Evolutionary conservation across 257 asterid genomes (phyloP).

Genomic region (Leonotis leonurus): DNA sequence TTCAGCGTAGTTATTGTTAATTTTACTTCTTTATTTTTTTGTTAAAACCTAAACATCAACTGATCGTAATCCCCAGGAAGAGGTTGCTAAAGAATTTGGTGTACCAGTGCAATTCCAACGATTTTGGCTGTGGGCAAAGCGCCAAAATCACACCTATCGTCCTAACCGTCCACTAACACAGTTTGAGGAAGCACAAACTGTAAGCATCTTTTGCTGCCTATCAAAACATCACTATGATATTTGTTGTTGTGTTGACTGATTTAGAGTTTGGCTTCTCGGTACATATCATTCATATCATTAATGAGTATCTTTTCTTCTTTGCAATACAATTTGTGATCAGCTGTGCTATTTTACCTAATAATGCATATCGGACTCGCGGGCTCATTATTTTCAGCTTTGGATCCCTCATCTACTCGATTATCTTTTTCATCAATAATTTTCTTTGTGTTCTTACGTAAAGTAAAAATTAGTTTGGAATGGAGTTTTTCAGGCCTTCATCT

Average conservation of each 20-base stretch:
- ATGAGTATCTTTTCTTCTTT: background rate
- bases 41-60: constrained; percentile 8
- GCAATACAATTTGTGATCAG: background rate
- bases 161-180: constrained; percentile 37
- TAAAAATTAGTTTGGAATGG: no score
- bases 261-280: background rate
- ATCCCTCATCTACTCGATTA: background rate
- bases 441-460: background rate
- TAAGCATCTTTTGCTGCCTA: constrained; percentile 16
- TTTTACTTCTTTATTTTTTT: background rate
- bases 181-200: constrained; percentile 37
- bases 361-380: background rate
- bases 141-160: constrained; percentile 35
- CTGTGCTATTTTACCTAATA: background rate
- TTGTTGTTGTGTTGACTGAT: constrained; percentile 11
- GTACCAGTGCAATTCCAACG: constrained; percentile 41
- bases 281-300: background rate
- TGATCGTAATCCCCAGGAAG: constrained; percentile 35
- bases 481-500: background rate
- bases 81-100: constrained; percentile 40
- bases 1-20: background rate
- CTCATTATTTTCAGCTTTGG: background rate
- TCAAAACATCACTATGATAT: background rate
- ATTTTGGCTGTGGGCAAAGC: constrained; percentile 47
- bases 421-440: background rate